Evolutionary conservation across 768 basidiomycete species (phyloP), one percentile per base, ranked within the genome.

Genomic region (Botryobasidium botryosum): DNA sequence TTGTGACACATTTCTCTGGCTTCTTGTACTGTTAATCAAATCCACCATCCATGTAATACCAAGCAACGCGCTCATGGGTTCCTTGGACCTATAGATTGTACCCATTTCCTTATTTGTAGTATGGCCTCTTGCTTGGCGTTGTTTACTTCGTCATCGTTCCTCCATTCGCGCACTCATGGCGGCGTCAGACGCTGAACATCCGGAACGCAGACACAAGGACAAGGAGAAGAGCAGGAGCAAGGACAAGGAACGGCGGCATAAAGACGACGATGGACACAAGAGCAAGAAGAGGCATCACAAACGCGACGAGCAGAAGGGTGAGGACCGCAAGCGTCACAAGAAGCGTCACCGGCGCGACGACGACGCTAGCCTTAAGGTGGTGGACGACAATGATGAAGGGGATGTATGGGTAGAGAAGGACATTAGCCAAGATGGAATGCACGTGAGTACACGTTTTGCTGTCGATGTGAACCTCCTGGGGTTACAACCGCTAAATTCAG

Each of bases 401-500:
- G 77, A 77, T 45, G 71, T 85, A 64, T 90, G 87, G 87, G 70
- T 77, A 20, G 88, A 88, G 64, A 86, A 84, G 66, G 83, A 84
- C 52, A 75, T 86, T 29, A 76, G 77, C 55, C 71, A 76, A 64
- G 79, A 79, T 43, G 77, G 79, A 15, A 79, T 82, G 60, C 66
- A 68, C 56, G 82, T 85, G 57, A 52, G 75, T 68, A 5, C 46
- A 56, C n/a, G 29, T 24, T 15, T 32, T 27, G 26, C 27, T 13
- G 20, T n/a, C 33, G 20, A 12, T 21, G 26, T 17, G 13, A 43
- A 17, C 25, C 27, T 40, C 24, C 28, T 47, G 35, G 37, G 46
- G 40, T 38, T 50, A 28, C 45, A 45, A 26, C 23, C 38, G 41
- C 42, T 51, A 41, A 12, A 31, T 28, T 28, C 38, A 43, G 20